phyloP scores from a whole-genome alignment of 1,284 basidiomycete genomes.

The Phylloporus sp. region DNA sequence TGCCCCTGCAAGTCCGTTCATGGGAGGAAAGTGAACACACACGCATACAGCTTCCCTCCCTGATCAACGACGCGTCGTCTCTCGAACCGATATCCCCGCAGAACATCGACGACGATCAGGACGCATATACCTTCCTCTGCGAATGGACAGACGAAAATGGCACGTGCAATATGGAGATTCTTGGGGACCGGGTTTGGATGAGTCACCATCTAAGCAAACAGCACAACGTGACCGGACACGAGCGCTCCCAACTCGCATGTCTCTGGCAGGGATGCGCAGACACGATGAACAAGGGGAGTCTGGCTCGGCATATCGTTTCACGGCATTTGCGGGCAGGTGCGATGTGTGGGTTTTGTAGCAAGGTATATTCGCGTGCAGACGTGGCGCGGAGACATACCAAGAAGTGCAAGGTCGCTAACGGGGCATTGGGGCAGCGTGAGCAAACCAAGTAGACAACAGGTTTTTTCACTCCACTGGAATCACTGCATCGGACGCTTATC shows the following conservation, averaged over 20 bases:
- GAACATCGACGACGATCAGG: slow-evolving; percentile 17
- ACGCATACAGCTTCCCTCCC: neutral
- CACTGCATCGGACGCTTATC: neutral
- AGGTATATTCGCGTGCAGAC: slow-evolving; percentile 38
- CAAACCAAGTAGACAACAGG: slow-evolving; percentile 5
- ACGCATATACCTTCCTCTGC: slow-evolving; percentile 22
- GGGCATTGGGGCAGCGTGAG: slow-evolving; percentile 8
- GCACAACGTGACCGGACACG: slow-evolving; percentile 33
- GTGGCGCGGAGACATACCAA: slow-evolving; percentile 37
- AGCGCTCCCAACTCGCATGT: slow-evolving; percentile 26
- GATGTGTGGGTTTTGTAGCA: slow-evolving; percentile 34
- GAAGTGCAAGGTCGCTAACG: slow-evolving; percentile 38
- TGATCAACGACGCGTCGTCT: neutral
- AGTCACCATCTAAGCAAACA: slow-evolving; percentile 31
- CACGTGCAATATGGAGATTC: slow-evolving; percentile 32
- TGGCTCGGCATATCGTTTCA: slow-evolving; percentile 37
- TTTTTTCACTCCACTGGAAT: neutral
- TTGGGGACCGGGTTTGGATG: slow-evolving; percentile 32
- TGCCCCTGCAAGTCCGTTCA: neutral
- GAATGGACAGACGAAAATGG: slow-evolving; percentile 36
- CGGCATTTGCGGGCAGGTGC: slow-evolving; percentile 32
- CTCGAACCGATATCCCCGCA: neutral
- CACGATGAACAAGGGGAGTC: slow-evolving; percentile 39
- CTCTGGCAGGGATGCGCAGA: slow-evolving; percentile 33
- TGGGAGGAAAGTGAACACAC: slow-evolving; percentile 9